Base-by-base conservation (phyloP, 2,329 filamentous ascomycete genomes). In the Thelonectria rubi region DNA sequence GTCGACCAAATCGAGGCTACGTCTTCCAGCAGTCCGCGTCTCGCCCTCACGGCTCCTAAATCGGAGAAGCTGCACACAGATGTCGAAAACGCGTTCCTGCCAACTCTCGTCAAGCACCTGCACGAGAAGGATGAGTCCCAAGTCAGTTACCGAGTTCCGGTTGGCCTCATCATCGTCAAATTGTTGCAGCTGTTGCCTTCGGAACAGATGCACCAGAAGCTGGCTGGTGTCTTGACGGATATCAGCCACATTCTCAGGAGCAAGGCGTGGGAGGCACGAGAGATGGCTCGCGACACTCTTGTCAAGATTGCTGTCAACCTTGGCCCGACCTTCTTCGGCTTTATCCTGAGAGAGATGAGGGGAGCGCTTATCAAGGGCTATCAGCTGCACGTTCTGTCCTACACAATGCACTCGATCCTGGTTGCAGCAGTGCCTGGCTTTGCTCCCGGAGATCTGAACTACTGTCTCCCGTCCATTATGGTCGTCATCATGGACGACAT, bases 401-500 rank as follows among this genome's bases (percentile, higher is more conserved):
- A 92, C 75, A 98, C 95, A 0, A 87, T 99, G 74, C 95, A 99
- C 78, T 92, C 93, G 0, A 92, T 99, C 52, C 81, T 99, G 18
- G 87, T 97, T 11, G 85, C 88, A 5, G 87, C 90, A 9, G 87
- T 90, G 11, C 89, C 92, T 10, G 83, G 87, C 2, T 91, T 93
- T 70, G 82, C 87, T 42, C 88, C 93, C 17, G 95, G 96, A 21
- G 93, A 94, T 69, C 81, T 99, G 30, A 93, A 99, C 73, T 94
- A 97, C 73, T 97, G 94, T 72, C 81, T 97, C 9, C 80, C 86
- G 3, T 84, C 90, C 11, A 88, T 98, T 45, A 88, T 96, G 47
- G 85, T 87, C 1, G 87, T 99, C 45, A 90, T 98, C 65, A 95
- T 99, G 92, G 95, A 99, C 72, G 96, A 99, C 74, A 95, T 96